These are phyloP conservation scores for Komagataella pastoris DNA, from an alignment of 805 yeast genomes.

Conservation along the genomic window DNA sequence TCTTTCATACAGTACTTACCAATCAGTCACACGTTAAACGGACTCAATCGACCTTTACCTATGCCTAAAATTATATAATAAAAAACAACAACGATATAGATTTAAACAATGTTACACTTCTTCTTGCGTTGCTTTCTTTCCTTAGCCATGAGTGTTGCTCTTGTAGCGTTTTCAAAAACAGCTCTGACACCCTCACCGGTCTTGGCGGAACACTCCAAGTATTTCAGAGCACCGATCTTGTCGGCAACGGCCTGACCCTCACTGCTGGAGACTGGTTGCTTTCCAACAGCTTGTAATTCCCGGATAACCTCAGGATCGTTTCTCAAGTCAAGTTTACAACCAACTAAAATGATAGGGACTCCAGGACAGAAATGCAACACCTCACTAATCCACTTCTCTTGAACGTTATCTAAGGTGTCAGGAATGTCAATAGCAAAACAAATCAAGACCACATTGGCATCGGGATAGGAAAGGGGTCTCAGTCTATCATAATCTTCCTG, in stretches of 20 bases:
- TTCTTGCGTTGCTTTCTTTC: slow-evolving; percentile 41
- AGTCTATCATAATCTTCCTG: slow-evolving; percentile 95
- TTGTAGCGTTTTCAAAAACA: slow-evolving; percentile 85
- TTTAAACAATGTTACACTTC: slow-evolving; percentile 60
- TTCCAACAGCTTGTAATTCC: slow-evolving; percentile 58
- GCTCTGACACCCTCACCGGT: slow-evolving; percentile 86
- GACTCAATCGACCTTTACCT: neutral
- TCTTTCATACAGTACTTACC: neutral
- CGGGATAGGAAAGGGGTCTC: slow-evolving; percentile 86
- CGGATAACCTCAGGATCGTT: slow-evolving; percentile 69
- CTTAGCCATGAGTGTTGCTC: slow-evolving; percentile 72
- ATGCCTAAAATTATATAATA: neutral
- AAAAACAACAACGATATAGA: slow-evolving; percentile 1
- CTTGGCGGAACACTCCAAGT: slow-evolving; percentile 88
- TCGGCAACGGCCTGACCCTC: slow-evolving; percentile 85
- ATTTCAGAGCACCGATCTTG: slow-evolving; percentile 77
- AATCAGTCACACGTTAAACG: neutral
- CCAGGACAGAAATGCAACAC: slow-evolving; percentile 90
- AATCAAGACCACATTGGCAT: slow-evolving; percentile 80
- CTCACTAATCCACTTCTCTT: slow-evolving; percentile 93
- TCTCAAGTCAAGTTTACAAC: slow-evolving; percentile 85
- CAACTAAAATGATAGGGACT: slow-evolving; percentile 84
- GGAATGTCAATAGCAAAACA: slow-evolving; percentile 89
- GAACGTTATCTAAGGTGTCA: slow-evolving; percentile 85
- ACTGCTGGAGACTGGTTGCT: slow-evolving; percentile 66